Base-by-base conservation (phyloP, 163 green algal genomes). In the Coccomyxa subellipsoidea region DNA sequence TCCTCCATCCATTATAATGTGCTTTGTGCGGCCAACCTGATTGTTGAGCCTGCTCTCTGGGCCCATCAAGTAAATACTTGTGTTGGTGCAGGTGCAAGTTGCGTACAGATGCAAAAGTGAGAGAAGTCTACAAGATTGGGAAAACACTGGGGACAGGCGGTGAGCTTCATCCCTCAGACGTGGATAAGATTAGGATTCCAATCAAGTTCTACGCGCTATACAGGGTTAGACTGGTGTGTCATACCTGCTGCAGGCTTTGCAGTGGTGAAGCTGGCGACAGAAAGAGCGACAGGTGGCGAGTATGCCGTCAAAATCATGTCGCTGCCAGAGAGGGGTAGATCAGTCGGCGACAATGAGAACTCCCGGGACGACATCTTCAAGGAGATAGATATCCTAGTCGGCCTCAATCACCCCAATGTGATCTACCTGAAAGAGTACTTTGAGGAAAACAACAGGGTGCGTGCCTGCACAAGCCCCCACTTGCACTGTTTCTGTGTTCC, bases 401-500 rank as follows among this genome's bases (percentile, higher is more conserved):
- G 85, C 21, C 88, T 97, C 76, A 86, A 95, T 81, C 93, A 98
- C 80, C 82, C 91, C 27, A 96, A 97, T 83, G 92, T 98, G 29
- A 92, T 98, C 54, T 93, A 87, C 82, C 81, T 98, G 34, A 96
- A 96, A 54, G 94, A 96, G 84, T 96, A 95, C 81, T 97, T 95
- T 89, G 90, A 93, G 82, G 92, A 96, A 72, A 81, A 78, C 39
- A 91, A 93, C 81, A 94, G 93, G 91, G 90, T 91, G 81, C 29
- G 78, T 25, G n/a, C n/a, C n/a, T n/a, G n/a, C n/a, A 59, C 47
- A 8, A 12, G 21, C 3, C 21, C 47, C 47, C 47, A 12, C 47
- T 59, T 59, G 47, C 3, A 59, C 47, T 59, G 15, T 18, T 59
- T 12, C 39, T 59, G 47, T 59, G 47, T 18, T 59, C 47, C 47